Percentiles rank a stretch among this genome's conserved stretches.
Evolutionary conservation across 495 filamentous ascomycete genomes (phyloP).

Genomic region (Sporormia fimetaria): DNA sequence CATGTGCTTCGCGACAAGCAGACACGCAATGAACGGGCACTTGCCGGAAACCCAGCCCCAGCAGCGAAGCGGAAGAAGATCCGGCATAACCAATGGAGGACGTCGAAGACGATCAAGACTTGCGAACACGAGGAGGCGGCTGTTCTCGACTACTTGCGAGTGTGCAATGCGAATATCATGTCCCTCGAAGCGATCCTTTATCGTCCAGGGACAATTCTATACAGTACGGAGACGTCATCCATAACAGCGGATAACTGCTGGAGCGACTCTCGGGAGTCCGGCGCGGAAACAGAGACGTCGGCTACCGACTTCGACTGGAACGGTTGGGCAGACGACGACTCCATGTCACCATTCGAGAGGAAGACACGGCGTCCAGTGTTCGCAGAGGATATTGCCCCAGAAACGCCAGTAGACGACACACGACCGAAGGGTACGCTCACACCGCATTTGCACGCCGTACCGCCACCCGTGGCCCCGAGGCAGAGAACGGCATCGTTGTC

Average conservation of each 20-base stretch:
- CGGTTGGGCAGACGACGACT: slow-evolving; percentile 14
- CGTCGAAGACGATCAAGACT: slow-evolving; percentile 22
- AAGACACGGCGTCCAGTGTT: background rate
- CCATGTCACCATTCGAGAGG: slow-evolving; percentile 9
- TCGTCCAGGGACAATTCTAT: too few relatives aligned
- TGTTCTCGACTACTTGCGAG: slow-evolving; percentile 19
- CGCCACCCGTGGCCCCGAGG: too few relatives aligned
- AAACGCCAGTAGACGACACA: background rate
- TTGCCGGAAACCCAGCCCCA: slow-evolving; percentile 4
- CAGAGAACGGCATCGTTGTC: too few relatives aligned
- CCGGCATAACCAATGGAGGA: slow-evolving; percentile 17
- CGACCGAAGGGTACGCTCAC: too few relatives aligned
- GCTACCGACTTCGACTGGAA: slow-evolving; percentile 16
- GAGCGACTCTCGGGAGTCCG: background rate
- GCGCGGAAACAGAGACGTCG: background rate
- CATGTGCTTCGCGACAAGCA: slow-evolving; percentile 21
- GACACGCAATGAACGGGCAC: slow-evolving; percentile 12
- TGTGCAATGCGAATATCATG: slow-evolving; percentile 13
- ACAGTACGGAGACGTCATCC: background rate
- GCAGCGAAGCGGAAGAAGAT: slow-evolving; percentile 22
- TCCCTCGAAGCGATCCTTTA: slow-evolving; percentile 12
- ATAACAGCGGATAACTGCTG: slow-evolving; percentile 4
- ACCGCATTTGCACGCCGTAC: too few relatives aligned
- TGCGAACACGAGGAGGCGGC: slow-evolving; percentile 20
- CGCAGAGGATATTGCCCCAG: slow-evolving; percentile 11